Base-by-base conservation (phyloP, 768 basidiomycete genomes). In the Boletales sp. region DNA sequence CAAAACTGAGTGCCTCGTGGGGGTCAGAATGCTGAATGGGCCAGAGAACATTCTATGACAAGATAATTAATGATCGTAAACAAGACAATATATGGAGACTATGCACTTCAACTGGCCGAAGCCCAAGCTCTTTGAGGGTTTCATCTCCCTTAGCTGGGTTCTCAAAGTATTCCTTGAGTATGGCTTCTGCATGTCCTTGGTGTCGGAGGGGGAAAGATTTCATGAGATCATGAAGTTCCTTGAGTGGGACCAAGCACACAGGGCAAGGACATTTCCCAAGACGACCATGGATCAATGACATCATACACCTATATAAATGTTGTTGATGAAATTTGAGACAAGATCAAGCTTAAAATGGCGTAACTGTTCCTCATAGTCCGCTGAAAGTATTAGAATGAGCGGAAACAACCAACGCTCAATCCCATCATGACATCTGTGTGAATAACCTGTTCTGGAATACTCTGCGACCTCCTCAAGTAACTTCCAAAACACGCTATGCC, bases 361-460 rank as follows among this genome's bases (percentile, higher is more conserved):
- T 65, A 78, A n/a, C 76, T 72, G 70, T 63, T 79, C 75, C 51
- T 78, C 69, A 45, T 74, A 78, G 45, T 78, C 73, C 8, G 69
- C 66, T 8, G 68, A 71, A 2, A 75, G 53, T 4, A 76, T 72
- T 0, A 74, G 32, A 21, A 78, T 60, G 9, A 70, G 29, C 2
- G 72, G 73, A 29, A 64, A 77, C 0, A 78, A 39, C 13, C 36
- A 53, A 0, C 61, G 64, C 3, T 29, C 3, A 13, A 70, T 30
- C 37, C 27, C 51, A 4, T 56, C 55, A 52, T 73, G 60, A 10
- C 66, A 73, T 11, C 48, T n/a, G 18, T 56, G 50, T 0, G 29
- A 14, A 40, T 50, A 60, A 0, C 74, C 72, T 4, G 47, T 58
- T 9, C 52, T 34, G 0, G 65, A 58, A 14, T 56, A 43, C 1